A percentile compares a stretch with the other conserved stretches of the same genome.
phyloP scores from a whole-genome alignment of 345 rosid species.

The Gossypium mustelinum region DNA sequence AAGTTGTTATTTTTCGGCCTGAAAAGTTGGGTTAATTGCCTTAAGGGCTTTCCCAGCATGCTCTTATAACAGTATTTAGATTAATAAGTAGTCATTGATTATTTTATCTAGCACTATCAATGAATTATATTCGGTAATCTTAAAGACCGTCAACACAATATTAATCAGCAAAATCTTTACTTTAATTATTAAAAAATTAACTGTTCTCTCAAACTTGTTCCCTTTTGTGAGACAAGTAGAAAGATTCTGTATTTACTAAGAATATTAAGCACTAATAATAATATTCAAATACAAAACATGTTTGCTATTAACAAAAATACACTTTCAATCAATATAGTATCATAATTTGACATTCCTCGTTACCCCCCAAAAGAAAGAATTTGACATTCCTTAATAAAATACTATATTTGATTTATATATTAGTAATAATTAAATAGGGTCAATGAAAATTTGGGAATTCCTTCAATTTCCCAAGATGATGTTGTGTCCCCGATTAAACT shows the following conservation, averaged over 20 bases:
- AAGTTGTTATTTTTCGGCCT: too few relatives aligned
- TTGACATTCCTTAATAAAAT: constrained; percentile 11
- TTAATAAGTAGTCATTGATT: too few relatives aligned
- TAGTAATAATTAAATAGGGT: neutral
- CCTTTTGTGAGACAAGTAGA: neutral
- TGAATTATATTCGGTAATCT: too few relatives aligned
- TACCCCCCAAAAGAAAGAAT: neutral
- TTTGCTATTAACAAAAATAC: neutral
- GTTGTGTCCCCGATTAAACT: neutral
- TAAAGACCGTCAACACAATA: too few relatives aligned
- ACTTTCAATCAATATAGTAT: neutral
- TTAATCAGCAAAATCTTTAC: too few relatives aligned
- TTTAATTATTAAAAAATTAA: neutral
- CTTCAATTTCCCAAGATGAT: constrained; percentile 16
- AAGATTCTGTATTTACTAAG: neutral
- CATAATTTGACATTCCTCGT: constrained; percentile 15
- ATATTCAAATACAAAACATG: neutral
- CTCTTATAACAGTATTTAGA: too few relatives aligned
- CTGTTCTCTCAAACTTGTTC: neutral
- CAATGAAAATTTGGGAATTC: constrained; percentile 12
- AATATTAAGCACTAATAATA: neutral
- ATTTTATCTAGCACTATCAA: too few relatives aligned
- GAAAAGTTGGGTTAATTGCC: too few relatives aligned
- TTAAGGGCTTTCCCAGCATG: too few relatives aligned
- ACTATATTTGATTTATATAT: neutral